Percentiles rank a stretch among this genome's conserved stretches.
Evolutionary conservation across 2,329 filamentous ascomycete genomes (phyloP).

Genomic region (Pestalotiopsis sp.): DNA sequence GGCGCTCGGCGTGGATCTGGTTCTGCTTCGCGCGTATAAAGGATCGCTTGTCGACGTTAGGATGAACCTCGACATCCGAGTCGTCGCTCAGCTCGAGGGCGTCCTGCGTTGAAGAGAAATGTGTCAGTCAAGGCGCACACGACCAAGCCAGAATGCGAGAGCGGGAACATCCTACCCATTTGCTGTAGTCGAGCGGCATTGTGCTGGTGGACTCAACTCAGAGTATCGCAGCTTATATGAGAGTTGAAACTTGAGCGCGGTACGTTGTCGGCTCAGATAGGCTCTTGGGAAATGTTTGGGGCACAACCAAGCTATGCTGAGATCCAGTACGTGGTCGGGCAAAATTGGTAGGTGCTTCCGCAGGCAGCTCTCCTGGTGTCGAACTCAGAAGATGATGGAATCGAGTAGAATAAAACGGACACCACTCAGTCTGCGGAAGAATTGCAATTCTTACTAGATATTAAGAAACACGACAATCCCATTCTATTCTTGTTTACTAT

Average conservation of each 20-base stretch:
- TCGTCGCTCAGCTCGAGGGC: conserved; percentile 96
- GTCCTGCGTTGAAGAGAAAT: conserved; percentile 56
- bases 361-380: not conserved
- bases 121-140: conserved; percentile 13
- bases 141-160: not conserved
- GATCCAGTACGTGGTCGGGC: not conserved
- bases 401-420: not conserved
- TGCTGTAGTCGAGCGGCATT: conserved; percentile 65
- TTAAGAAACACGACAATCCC: not conserved
- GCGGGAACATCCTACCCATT: conserved; percentile 57
- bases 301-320: not conserved
- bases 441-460: not conserved
- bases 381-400: not conserved
- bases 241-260: not conserved
- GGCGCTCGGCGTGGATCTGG: conserved; percentile 91
- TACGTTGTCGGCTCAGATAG: not conserved
- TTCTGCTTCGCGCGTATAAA: conserved; percentile 98
- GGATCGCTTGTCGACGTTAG: conserved; percentile 96
- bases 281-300: not conserved
- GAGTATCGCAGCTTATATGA: conserved; percentile 6
- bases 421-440: not conserved
- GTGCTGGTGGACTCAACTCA: conserved; percentile 16
- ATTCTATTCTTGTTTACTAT: not conserved
- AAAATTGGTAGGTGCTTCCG: conserved; percentile 5
- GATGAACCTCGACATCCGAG: conserved; percentile 96